A percentile compares a stretch with the other conserved stretches of the same genome.
phyloP scores from a whole-genome alignment of 768 basidiomycete species.

The Mycena floridula region DNA sequence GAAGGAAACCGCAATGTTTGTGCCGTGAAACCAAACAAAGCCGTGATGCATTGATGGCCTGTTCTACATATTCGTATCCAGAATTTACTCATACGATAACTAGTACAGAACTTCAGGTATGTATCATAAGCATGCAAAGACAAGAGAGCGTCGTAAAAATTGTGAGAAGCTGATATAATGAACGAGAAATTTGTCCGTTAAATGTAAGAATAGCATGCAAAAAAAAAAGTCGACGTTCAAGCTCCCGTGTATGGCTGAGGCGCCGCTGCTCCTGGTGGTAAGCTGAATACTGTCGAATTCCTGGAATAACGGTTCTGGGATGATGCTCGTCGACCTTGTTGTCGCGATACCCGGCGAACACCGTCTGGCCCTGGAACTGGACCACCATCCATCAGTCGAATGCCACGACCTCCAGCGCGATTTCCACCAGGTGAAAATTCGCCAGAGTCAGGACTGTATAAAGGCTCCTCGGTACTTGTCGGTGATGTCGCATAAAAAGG shows the following conservation, averaged over 20 bases:
- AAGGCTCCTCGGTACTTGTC: slow-evolving; percentile 31
- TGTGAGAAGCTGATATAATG: background rate
- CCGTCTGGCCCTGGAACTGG: slow-evolving; percentile 76
- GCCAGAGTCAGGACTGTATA: slow-evolving; percentile 29
- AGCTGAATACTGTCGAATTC: slow-evolving; percentile 38
- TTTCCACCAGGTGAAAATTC: slow-evolving; percentile 29
- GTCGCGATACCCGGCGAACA: slow-evolving; percentile 74
- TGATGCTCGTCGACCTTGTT: slow-evolving; percentile 47
- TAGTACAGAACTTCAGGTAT: no score
- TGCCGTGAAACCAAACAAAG: background rate
- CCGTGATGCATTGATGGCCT: slow-evolving; percentile 5
- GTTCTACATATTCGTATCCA: background rate
- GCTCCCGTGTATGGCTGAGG: slow-evolving; percentile 33
- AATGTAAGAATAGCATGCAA: background rate
- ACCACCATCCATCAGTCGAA: slow-evolving; percentile 77
- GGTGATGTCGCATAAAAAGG: slow-evolving; percentile 39
- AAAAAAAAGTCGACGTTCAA: background rate
- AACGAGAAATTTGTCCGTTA: no score
- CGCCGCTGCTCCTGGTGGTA: slow-evolving; percentile 75
- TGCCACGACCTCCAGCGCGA: slow-evolving; percentile 44
- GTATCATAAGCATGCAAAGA: background rate
- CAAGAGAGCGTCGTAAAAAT: background rate
- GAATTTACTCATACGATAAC: background rate
- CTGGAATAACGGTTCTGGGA: slow-evolving; percentile 75
- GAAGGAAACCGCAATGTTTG: background rate